Evolutionary conservation across 768 basidiomycete species (phyloP).

Genomic region (Xerocomellus amylosporus): DNA sequence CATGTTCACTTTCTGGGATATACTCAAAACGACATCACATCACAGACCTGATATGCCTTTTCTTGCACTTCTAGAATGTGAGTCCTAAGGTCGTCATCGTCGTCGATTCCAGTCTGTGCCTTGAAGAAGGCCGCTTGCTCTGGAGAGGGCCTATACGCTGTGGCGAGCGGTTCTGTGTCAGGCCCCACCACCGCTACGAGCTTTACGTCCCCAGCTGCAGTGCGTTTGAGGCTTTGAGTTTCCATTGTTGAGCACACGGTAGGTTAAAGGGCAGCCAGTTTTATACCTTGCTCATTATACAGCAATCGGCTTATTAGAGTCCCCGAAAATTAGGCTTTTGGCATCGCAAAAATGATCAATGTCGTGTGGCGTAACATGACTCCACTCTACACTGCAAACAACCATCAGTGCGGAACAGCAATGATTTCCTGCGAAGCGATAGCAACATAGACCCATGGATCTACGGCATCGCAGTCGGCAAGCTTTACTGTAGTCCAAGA

Average conservation of each 20-base stretch:
- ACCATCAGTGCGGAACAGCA: too few relatives aligned
- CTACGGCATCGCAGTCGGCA: too few relatives aligned
- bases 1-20: neutral
- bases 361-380: too few relatives aligned
- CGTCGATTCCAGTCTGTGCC: constrained; percentile 26
- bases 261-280: neutral
- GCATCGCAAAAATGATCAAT: too few relatives aligned
- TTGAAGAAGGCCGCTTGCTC: constrained; percentile 30
- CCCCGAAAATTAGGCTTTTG: too few relatives aligned
- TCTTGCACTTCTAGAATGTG: constrained; percentile 33
- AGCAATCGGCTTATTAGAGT: neutral
- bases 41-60: constrained; percentile 30
- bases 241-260: neutral
- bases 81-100: constrained; percentile 24
- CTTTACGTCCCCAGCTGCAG: constrained; percentile 12
- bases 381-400: too few relatives aligned
- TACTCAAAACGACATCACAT: neutral
- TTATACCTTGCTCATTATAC: neutral
- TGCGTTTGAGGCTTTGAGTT: neutral
- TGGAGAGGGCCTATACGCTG: constrained; percentile 5
- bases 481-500: too few relatives aligned
- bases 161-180: neutral
- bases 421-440: too few relatives aligned
- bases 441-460: too few relatives aligned
- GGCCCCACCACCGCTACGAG: neutral